Evolutionary conservation across 2,329 filamentous ascomycete genomes (phyloP).

Genomic region (Sporothrix curviconia): DNA sequence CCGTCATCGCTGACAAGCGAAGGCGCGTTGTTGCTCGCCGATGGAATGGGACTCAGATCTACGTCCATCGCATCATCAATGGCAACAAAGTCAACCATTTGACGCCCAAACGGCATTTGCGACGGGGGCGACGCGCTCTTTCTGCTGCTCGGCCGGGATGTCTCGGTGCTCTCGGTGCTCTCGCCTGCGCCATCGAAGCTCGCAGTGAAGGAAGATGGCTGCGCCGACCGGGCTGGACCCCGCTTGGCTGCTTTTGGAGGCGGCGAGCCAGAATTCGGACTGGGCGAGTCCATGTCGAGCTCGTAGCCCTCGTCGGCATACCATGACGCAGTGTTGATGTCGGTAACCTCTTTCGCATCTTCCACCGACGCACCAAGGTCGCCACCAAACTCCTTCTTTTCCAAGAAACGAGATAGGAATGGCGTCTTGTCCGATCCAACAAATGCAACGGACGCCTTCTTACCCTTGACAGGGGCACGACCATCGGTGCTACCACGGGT

Average conservation of each 20-base stretch:
- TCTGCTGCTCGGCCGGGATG: slow-evolving; percentile 46
- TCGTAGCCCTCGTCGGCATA: slow-evolving; percentile 51
- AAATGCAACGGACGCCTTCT: slow-evolving; percentile 31
- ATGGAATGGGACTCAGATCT: slow-evolving; percentile 62
- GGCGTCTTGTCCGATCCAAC: slow-evolving; percentile 54
- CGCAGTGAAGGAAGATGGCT: slow-evolving; percentile 33
- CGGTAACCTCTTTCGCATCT: slow-evolving; percentile 52
- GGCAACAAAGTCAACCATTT: slow-evolving; percentile 27
- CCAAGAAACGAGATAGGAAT: slow-evolving; percentile 60
- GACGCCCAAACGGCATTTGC: slow-evolving; percentile 35
- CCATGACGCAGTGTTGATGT: slow-evolving; percentile 36
- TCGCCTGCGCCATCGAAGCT: slow-evolving; percentile 20
- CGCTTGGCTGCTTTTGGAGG: slow-evolving; percentile 38
- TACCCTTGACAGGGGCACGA: not conserved
- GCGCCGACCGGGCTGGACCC: slow-evolving; percentile 51
- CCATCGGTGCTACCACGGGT: not conserved
- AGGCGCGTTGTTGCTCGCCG: slow-evolving; percentile 68
- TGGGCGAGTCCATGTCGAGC: slow-evolving; percentile 36
- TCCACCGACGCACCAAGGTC: slow-evolving; percentile 53
- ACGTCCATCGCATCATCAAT: slow-evolving; percentile 40
- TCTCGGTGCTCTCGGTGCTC: not conserved
- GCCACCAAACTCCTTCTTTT: slow-evolving; percentile 53
- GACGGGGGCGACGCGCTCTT: slow-evolving; percentile 42
- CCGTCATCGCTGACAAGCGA: slow-evolving; percentile 76
- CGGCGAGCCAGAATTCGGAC: not conserved